These are phyloP conservation scores for Juncus inflexus DNA, from an alignment of 176 grass and related monocot species.

Conservation along the genomic window DNA sequence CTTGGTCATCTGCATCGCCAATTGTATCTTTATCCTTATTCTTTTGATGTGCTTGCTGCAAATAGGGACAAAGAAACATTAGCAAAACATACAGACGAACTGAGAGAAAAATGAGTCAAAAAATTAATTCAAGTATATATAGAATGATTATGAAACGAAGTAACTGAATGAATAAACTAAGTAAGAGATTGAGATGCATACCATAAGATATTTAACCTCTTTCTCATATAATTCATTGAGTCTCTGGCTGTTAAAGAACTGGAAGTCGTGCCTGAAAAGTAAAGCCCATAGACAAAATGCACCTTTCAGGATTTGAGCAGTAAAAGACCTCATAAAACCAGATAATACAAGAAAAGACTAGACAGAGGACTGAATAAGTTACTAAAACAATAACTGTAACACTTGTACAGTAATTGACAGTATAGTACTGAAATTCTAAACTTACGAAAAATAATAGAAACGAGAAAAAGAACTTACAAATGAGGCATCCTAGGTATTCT, in stretches of 20 bases:
- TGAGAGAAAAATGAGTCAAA: background rate
- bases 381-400: background rate
- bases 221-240: constrained; percentile 95
- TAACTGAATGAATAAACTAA: background rate
- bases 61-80: constrained; percentile 17
- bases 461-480: constrained; percentile 48
- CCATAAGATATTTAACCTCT: constrained; percentile 96
- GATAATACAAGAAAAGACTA: background rate
- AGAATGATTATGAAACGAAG: constrained; percentile 5
- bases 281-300: constrained; percentile 1
- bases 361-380: background rate
- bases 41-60: constrained; percentile 76
- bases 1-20: constrained; percentile 74
- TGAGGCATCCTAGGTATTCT: constrained; percentile 94
- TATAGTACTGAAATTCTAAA: background rate
- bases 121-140: background rate
- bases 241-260: constrained; percentile 96
- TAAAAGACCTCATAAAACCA: background rate
- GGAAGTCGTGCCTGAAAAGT: constrained; percentile 85
- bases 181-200: constrained; percentile 26
- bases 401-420: background rate
- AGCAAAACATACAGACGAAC: constrained; percentile 1
- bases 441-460: background rate
- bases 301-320: background rate
- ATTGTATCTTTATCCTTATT: constrained; percentile 82